Conservation (phyloP, 148 eudicot species). For the Polygonum aviculare region DNA sequence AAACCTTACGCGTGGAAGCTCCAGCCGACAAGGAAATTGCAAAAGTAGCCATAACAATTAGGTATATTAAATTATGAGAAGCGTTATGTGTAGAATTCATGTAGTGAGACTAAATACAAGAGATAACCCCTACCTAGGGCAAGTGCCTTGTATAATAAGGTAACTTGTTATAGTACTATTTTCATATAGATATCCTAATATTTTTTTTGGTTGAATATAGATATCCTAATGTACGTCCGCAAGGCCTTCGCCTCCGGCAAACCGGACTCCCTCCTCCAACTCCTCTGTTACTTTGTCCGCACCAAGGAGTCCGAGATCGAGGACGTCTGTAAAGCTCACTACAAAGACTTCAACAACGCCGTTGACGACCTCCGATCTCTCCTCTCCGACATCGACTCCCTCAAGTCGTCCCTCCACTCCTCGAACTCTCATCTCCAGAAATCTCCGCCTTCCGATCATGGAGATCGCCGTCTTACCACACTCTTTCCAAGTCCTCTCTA, state of each 20-base stretch:
- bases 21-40: too few relatives aligned
- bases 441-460: slow-evolving; percentile 13
- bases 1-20: neutral
- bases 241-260: slow-evolving; percentile 67
- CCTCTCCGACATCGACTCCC: slow-evolving; percentile 74
- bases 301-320: slow-evolving; percentile 84
- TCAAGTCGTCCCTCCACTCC: slow-evolving; percentile 56
- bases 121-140: too few relatives aligned
- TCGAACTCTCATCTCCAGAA: slow-evolving; percentile 58
- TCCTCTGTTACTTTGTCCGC: slow-evolving; percentile 52
- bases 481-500: slow-evolving; percentile 15
- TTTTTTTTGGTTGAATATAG: too few relatives aligned
- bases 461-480: slow-evolving; percentile 27
- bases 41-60: too few relatives aligned
- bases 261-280: slow-evolving; percentile 64
- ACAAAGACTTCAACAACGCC: slow-evolving; percentile 89
- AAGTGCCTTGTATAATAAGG: too few relatives aligned
- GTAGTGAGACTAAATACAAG: too few relatives aligned
- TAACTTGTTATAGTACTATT: too few relatives aligned
- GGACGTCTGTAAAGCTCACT: slow-evolving; percentile 74
- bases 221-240: too few relatives aligned
- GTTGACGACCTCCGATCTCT: slow-evolving; percentile 94
- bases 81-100: too few relatives aligned
- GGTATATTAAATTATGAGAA: too few relatives aligned
- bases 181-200: too few relatives aligned